Conservation (phyloP, 2,329 filamentous ascomycete species). For the Colletotrichum destructivum region DNA sequence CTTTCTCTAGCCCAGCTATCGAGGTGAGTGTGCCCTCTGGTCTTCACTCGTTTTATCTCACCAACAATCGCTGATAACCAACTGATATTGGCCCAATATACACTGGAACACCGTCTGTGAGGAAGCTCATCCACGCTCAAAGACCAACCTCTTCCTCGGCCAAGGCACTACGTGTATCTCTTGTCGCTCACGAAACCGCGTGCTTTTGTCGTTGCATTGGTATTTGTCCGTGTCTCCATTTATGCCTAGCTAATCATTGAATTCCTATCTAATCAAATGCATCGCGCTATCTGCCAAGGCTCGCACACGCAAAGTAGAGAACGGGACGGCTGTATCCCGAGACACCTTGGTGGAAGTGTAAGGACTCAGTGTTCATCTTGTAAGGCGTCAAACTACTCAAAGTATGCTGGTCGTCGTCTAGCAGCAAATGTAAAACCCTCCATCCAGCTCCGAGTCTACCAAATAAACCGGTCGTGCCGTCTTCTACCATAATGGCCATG, state of each 20-base stretch:
- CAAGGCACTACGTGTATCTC: neutral
- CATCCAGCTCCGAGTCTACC: conserved; percentile 39
- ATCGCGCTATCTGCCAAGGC: conserved; percentile 19
- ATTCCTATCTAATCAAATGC: conserved; percentile 39
- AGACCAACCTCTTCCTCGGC: neutral
- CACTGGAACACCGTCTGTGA: neutral
- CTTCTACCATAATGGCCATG: conserved; percentile 38
- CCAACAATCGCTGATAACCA: neutral
- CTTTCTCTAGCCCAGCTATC: too few species aligned
- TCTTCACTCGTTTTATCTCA: neutral
- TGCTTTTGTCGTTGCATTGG: neutral
- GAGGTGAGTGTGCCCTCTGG: neutral
- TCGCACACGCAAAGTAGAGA: conserved; percentile 19
- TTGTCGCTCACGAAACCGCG: neutral
- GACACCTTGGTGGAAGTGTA: conserved; percentile 29
- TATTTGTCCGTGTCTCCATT: neutral
- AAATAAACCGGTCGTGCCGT: conserved; percentile 38
- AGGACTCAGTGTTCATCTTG: conserved; percentile 41
- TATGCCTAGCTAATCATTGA: conserved; percentile 19
- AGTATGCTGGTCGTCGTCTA: conserved; percentile 40
- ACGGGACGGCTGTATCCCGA: conserved; percentile 10
- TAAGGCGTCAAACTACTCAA: conserved; percentile 43
- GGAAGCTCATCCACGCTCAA: neutral
- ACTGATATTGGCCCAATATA: neutral
- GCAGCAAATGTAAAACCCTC: conserved; percentile 39